These are phyloP conservation scores for Phaeotremella skinneri DNA, from an alignment of 768 basidiomycete species.

Conservation along the genomic window DNA sequence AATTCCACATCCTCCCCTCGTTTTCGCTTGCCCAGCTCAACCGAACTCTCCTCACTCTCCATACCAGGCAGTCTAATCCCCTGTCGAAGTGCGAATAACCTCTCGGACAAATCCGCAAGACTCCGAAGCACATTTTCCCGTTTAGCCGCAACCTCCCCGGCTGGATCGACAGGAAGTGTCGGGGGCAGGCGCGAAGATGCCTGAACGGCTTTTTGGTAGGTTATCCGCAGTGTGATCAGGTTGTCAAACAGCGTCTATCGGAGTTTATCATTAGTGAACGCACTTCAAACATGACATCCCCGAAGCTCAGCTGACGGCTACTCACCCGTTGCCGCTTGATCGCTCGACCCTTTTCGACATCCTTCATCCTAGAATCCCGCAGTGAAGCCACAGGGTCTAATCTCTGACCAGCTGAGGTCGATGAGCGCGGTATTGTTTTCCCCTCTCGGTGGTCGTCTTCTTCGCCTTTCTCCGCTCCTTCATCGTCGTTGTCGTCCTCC, in stretches of 20 bases:
- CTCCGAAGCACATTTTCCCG: conserved; percentile 21
- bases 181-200: conserved; percentile 66
- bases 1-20: conserved; percentile 25
- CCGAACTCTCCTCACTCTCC: conserved; percentile 7
- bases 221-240: conserved; percentile 85
- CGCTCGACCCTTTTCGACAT: conserved; percentile 70
- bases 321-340: conserved; percentile 79
- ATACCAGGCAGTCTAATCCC: conserved; percentile 27
- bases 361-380: conserved; percentile 41
- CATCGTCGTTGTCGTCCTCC: conserved; percentile 41
- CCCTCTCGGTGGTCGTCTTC: conserved; percentile 39
- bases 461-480: conserved; percentile 41
- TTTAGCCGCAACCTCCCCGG: conserved; percentile 18
- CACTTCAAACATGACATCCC: not conserved
- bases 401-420: not conserved
- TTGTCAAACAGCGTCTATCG: conserved; percentile 76
- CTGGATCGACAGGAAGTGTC: conserved; percentile 15
- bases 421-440: not conserved
- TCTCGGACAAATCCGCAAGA: conserved; percentile 32
- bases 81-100: conserved; percentile 52
- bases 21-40: conserved; percentile 34
- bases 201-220: conserved; percentile 73
- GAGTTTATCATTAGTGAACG: not conserved
- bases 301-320: no score
- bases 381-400: conserved; percentile 48